Base-by-base conservation (phyloP, 2,329 filamentous ascomycete genomes). In the Pseudocercospora vitis region DNA sequence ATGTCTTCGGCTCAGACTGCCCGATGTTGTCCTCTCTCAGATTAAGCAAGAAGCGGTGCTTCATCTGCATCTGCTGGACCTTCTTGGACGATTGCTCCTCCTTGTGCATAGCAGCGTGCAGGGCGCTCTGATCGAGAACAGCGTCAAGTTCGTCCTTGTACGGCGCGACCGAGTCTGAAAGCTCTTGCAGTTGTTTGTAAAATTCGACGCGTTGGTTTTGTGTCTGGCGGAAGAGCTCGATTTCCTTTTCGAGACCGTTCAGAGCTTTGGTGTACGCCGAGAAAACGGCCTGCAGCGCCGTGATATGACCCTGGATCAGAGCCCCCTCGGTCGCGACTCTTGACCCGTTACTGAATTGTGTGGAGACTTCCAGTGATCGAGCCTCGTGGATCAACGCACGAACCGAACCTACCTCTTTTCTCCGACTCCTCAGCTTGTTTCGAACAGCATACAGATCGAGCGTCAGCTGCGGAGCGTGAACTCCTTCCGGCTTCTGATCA, bases 171-270 rank as follows among this genome's bases (percentile, higher is more conserved):
- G 84, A 89, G 67, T 97, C 92, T 0, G 91, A 96, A n/a, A 97
- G 84, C 21, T 83, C 81, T 67, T 97, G 94, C 8, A 97, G 78
- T 65, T 96, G 91, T 4, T 87, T 84, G 68, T 97, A 97, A 68
- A 91, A 97, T 53, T 94, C 90, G 0, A 96, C 74, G 11, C 94
- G 85, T 31, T 84, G 79, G 65, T 97, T 97, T 83, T 95, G 91
- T 0, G 87, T 83, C 12, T 79, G 77, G 23, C 84, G 86, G 68
- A 95, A 94, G 23, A 84, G 74, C 42, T 92, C 86, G 4, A 90
- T 74, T 68, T 96, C 91, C 55, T 82, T 81, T 56, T 89, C 84
- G 9, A 86, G 65, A 7, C 71, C 74, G 3, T 67, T 67, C 2
- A 80, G 66, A 12, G 72, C 70, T 62, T 83, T 84, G 3, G 72